phyloP scores from a whole-genome alignment of 1,284 basidiomycete genomes.

The Schizophyllum amplum region DNA sequence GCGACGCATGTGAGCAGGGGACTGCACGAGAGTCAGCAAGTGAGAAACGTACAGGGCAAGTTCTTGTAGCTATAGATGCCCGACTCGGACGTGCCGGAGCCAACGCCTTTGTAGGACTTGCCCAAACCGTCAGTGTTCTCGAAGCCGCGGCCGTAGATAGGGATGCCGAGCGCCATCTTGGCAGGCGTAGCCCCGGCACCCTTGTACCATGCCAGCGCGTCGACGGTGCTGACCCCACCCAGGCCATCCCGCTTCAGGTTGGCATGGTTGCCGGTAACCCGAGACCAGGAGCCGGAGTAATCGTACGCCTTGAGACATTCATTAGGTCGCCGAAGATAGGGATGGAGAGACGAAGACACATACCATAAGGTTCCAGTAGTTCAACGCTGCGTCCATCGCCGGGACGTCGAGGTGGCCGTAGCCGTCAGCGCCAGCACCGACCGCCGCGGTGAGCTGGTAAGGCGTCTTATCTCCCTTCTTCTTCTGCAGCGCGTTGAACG shows the following conservation, averaged over 20 bases:
- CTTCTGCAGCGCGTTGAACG: conserved; percentile 41
- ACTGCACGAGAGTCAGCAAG: neutral
- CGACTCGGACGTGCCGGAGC: conserved; percentile 63
- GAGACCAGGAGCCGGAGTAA: conserved; percentile 66
- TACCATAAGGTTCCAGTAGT: conserved; percentile 92
- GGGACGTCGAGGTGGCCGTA: conserved; percentile 43
- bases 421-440: conserved; percentile 59
- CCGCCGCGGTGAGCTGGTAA: conserved; percentile 52
- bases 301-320: conserved; percentile 55
- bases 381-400: conserved; percentile 45
- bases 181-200: conserved; percentile 57
- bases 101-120: conserved; percentile 29
- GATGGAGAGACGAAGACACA: conserved; percentile 7
- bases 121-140: conserved; percentile 45
- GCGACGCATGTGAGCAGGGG: neutral
- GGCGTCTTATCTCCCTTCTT: conserved; percentile 53
- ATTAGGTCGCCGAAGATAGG: neutral
- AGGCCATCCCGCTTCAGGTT: conserved; percentile 65
- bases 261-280: conserved; percentile 70
- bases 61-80: conserved; percentile 72
- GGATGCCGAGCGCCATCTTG: conserved; percentile 81
- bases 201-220: conserved; percentile 61
- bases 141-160: conserved; percentile 82
- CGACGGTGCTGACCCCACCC: conserved; percentile 62
- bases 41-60: conserved; percentile 44